Evolutionary conservation across 148 eudicot genomes (phyloP).

Genomic region (Euryodendron excelsum): DNA sequence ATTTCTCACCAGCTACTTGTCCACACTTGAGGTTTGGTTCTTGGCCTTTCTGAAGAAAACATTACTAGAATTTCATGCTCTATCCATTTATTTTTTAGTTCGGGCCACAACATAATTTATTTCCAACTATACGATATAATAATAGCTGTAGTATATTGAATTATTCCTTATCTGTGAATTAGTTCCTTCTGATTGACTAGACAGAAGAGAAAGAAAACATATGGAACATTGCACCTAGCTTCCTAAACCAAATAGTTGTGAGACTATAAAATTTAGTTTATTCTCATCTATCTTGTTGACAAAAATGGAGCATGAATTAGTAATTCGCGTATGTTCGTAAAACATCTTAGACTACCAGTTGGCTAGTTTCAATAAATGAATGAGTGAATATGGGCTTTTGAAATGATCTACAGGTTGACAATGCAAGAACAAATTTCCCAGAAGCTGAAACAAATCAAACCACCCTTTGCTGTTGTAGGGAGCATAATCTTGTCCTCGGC

Average conservation of each 20-base stretch:
- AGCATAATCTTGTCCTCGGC: conserved; percentile 36
- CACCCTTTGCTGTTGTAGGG: conserved; percentile 30
- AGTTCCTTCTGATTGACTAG: background rate
- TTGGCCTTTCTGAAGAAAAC: too few relatives aligned
- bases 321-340: background rate
- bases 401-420: conserved; percentile 24
- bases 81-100: too few relatives aligned
- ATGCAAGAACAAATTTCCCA: conserved; percentile 10
- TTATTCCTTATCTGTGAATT: background rate
- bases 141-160: background rate
- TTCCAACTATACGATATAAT: too few relatives aligned
- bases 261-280: background rate
- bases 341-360: background rate
- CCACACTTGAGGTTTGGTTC: too few relatives aligned
- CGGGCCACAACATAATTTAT: too few relatives aligned
- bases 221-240: background rate
- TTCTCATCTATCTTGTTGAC: background rate
- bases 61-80: too few relatives aligned
- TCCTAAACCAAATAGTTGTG: background rate
- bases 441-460: conserved; percentile 8
- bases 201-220: background rate
- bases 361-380: background rate
- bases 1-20: too few relatives aligned
- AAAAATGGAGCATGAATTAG: background rate
- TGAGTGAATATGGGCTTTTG: background rate